Percentiles rank a stretch among this genome's conserved stretches.
Conservation (phyloP, 164 flowering plant species). For the Stephania yunnanensis region DNA sequence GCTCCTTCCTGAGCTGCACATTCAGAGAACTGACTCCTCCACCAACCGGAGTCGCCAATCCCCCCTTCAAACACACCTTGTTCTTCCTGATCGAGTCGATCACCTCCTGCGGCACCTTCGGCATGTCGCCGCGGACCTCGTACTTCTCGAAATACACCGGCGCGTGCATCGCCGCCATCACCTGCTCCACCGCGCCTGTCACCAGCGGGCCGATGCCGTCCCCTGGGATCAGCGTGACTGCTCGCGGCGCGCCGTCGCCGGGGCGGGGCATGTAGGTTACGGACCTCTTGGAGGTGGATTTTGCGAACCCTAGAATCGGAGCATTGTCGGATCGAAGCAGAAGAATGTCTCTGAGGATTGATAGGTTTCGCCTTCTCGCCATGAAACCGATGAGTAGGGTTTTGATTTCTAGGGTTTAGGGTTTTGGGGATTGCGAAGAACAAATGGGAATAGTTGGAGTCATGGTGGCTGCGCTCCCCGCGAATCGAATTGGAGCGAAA, state of each 20-base stretch:
- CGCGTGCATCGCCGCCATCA: constrained; percentile 90
- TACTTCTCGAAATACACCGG: constrained; percentile 74
- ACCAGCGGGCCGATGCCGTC: constrained; percentile 85
- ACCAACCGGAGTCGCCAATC: constrained; percentile 74
- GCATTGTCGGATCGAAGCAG: constrained; percentile 7
- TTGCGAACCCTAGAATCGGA: constrained; percentile 7
- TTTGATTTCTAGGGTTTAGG: not conserved
- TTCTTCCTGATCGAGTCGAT: constrained; percentile 65
- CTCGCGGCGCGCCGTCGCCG: constrained; percentile 74
- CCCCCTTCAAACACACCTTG: constrained; percentile 87
- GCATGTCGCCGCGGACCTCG: constrained; percentile 69
- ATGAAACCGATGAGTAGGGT: constrained; percentile 6
- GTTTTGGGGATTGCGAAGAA: not conserved
- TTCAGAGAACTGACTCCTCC: constrained; percentile 85
- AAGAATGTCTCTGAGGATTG: constrained; percentile 20
- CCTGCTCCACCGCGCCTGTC: constrained; percentile 80
- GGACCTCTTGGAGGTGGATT: constrained; percentile 25
- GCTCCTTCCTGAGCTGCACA: constrained; percentile 71
- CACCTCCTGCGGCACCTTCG: constrained; percentile 45
- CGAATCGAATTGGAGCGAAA: not conserved
- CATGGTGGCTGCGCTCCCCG: not conserved
- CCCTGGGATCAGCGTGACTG: constrained; percentile 76
- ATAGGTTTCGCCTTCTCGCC: constrained; percentile 32
- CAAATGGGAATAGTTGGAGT: not conserved
- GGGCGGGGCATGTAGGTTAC: constrained; percentile 94